A percentile compares a stretch with the other conserved stretches of the same genome.
Conservation (phyloP, 2,329 filamentous ascomycete species). For the Diaporthe sp. region DNA sequence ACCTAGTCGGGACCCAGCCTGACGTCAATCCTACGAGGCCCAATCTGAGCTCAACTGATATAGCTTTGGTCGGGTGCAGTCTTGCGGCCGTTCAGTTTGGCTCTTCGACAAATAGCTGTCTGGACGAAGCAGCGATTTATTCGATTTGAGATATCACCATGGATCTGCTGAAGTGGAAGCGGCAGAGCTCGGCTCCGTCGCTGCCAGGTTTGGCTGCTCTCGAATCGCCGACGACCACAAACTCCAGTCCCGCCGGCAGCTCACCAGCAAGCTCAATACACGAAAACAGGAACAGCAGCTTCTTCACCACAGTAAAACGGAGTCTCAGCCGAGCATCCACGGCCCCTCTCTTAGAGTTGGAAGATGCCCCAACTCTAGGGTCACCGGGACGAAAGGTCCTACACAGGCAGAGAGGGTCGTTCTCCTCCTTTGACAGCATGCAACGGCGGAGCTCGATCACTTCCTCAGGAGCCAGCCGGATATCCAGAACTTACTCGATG, state of each 20-base stretch:
- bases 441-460: slow-evolving; percentile 50
- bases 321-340: slow-evolving; percentile 46
- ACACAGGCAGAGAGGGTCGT: slow-evolving; percentile 42
- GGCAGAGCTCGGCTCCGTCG: slow-evolving; percentile 41
- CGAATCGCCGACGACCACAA: slow-evolving; percentile 41
- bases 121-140: not conserved
- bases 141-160: not conserved
- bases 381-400: slow-evolving; percentile 36
- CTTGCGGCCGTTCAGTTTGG: not conserved
- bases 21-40: slow-evolving; percentile 36
- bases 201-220: slow-evolving; percentile 35
- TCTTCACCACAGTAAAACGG: slow-evolving; percentile 46
- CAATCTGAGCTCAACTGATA: slow-evolving; percentile 13
- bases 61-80: not conserved
- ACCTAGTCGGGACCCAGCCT: slow-evolving; percentile 32
- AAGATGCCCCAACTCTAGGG: slow-evolving; percentile 27
- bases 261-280: slow-evolving; percentile 47
- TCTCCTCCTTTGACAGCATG: slow-evolving; percentile 44
- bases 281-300: slow-evolving; percentile 44
- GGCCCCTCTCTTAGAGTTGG: slow-evolving; percentile 34
- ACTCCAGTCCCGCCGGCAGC: slow-evolving; percentile 41
- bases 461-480: slow-evolving; percentile 48
- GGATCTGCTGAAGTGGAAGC: slow-evolving; percentile 42
- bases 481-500: slow-evolving; percentile 44
- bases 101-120: not conserved